Base-by-base conservation (phyloP, 2,329 filamentous ascomycete species). In the Knufia petricola region DNA sequence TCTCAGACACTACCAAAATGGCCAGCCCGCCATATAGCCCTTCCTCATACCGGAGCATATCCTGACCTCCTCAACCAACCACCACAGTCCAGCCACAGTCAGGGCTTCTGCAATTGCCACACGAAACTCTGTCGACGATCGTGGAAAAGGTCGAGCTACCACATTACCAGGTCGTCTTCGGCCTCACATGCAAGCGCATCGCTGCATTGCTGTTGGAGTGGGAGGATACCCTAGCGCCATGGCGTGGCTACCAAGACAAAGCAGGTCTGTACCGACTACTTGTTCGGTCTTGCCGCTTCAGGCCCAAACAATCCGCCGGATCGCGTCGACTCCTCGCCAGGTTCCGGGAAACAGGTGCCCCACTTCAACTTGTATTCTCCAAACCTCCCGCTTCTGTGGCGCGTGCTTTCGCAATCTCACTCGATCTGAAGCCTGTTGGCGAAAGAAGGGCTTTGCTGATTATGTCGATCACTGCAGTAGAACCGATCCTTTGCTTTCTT, bases 171-270 rank as follows among this genome's bases (percentile, higher is more conserved):
- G 48, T 56, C 31, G 51, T 46, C 9, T 42, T 56, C 6, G 54
- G 50, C 1, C 40, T 56, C 31, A 56, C 52, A 9, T 56, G 54
- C 50, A 56, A 56, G 43, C 46, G 36, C 4, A 24, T 56, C 12
- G 54, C 54, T 2, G 34, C 21, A 19, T 17, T 34, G 2, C 24
- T 45, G 9, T 32, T 24, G 3, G 19, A 20, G 4, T 37, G 44
- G 3, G 46, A 41, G 31, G 34, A 48, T 23, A 20, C 31, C 28
- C 46, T 56, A 45, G 24, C 52, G 3, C 41, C 45, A 2, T 56
- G 54, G 54, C 54, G 54, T 13, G 54, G 54, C 19, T 52, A 49
- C 19, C 48, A 52, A 6, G 54, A 56, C 46, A 56, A 56, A 37
- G 50, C 51, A 34, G 50, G 50, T n/a, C 48, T 56, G 13, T 56